These are phyloP conservation scores for Biscutella laevigata DNA, from an alignment of 441 rosid species.

Conservation along the genomic window DNA sequence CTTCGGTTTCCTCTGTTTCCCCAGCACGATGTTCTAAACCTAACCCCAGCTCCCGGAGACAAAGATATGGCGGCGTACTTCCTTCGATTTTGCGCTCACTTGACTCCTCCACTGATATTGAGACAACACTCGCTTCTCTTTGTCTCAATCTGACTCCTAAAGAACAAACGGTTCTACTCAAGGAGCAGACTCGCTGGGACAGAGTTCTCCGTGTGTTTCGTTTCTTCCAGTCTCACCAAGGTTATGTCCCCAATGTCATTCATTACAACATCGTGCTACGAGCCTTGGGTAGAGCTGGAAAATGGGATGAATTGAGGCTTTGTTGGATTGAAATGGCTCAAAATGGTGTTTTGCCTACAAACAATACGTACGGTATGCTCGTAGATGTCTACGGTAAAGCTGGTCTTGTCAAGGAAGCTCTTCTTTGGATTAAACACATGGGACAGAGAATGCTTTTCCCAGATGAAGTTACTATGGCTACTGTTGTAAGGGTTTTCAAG, in stretches of 20 bases:
- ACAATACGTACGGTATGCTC: slow-evolving; percentile 71
- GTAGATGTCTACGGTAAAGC: slow-evolving; percentile 87
- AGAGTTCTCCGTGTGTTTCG: slow-evolving; percentile 56
- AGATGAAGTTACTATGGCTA: slow-evolving; percentile 71
- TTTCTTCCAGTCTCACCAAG: slow-evolving; percentile 51
- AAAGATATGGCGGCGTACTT: slow-evolving; percentile 42
- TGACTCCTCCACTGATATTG: slow-evolving; percentile 45
- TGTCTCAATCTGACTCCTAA: slow-evolving; percentile 56
- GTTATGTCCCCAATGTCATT: slow-evolving; percentile 63
- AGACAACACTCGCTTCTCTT: slow-evolving; percentile 39
- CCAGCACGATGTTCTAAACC: slow-evolving; percentile 32
- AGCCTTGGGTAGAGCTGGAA: slow-evolving; percentile 68
- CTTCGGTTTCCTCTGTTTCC: slow-evolving; percentile 27
- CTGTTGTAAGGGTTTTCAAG: slow-evolving; percentile 68
- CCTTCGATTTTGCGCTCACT: slow-evolving; percentile 59
- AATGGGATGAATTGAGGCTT: slow-evolving; percentile 77
- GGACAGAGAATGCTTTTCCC: slow-evolving; percentile 60
- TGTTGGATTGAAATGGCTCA: slow-evolving; percentile 84
- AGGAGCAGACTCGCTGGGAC: slow-evolving; percentile 55
- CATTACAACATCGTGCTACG: slow-evolving; percentile 80
- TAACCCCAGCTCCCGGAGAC: slow-evolving; percentile 26
- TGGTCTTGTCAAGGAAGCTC: slow-evolving; percentile 71
- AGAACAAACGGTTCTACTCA: slow-evolving; percentile 75
- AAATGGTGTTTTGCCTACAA: slow-evolving; percentile 54
- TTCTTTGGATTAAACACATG: slow-evolving; percentile 90